These are phyloP conservation scores for Laguncularia racemosa DNA, from an alignment of 345 rosid species.

Conservation along the genomic window DNA sequence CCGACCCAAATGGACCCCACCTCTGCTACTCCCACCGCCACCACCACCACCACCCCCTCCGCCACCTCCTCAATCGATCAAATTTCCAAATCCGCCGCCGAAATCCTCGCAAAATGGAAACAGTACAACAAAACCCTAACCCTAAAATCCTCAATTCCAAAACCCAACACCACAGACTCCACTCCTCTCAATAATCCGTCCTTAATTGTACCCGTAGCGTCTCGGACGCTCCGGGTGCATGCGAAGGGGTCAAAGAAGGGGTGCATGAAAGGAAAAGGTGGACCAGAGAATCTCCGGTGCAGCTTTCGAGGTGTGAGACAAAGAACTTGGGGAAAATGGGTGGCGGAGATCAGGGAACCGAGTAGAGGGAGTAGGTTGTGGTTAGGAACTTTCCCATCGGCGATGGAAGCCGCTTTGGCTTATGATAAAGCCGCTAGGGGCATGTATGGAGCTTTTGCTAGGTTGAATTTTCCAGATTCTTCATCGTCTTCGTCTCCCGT, in stretches of 20 bases:
- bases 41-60: constrained; percentile 10
- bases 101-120: constrained; percentile 23
- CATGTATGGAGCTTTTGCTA: constrained; percentile 21
- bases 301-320: constrained; percentile 26
- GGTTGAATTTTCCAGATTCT: constrained; percentile 18
- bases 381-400: constrained; percentile 22
- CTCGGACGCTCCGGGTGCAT: constrained; percentile 16
- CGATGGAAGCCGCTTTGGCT: constrained; percentile 19
- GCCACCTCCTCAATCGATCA: constrained; percentile 13
- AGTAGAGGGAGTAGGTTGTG: constrained; percentile 20
- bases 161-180: no score
- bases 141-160: constrained; percentile 4
- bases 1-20: constrained; percentile 6
- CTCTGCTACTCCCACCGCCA: neutral
- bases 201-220: constrained; percentile 6
- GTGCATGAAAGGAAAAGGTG: constrained; percentile 32
- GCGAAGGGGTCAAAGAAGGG: constrained; percentile 26
- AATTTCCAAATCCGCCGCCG: constrained; percentile 22
- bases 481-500: constrained; percentile 11
- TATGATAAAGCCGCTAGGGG: constrained; percentile 20
- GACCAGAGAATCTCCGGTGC: constrained; percentile 25
- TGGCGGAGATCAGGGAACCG: constrained; percentile 25
- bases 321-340: constrained; percentile 33
- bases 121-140: constrained; percentile 11
- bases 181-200: no score